Evolutionary conservation across 805 yeast species (phyloP).

Genomic region (Saturnispora dispora): DNA sequence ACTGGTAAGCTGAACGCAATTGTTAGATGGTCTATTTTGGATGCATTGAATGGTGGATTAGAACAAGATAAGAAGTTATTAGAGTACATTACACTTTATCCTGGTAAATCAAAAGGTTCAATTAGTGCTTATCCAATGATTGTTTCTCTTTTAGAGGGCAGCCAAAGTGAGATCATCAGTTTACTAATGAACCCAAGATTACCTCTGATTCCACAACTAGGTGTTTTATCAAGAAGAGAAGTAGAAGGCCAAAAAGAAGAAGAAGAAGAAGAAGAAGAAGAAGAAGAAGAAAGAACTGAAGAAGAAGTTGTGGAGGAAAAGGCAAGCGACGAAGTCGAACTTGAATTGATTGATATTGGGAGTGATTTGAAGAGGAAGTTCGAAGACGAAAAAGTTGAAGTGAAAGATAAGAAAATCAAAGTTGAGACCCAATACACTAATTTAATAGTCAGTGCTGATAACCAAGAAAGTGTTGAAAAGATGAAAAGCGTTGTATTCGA

Average conservation of each 20-base stretch:
- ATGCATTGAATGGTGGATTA: conserved; percentile 23
- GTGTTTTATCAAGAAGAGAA: conserved; percentile 5
- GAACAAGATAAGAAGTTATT: conserved; percentile 34
- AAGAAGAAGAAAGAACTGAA: conserved; percentile 12
- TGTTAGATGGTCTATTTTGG: conserved; percentile 35
- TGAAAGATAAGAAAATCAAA: conserved; percentile 1
- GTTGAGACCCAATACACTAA: conserved; percentile 10
- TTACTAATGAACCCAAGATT: conserved; percentile 67
- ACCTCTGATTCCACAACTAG: conserved; percentile 35
- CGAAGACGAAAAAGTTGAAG: conserved; percentile 12
- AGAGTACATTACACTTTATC: conserved; percentile 53
- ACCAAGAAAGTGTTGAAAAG: conserved; percentile 3
- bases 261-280: conserved; percentile 9
- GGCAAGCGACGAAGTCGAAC: not conserved
- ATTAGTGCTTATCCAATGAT: conserved; percentile 68
- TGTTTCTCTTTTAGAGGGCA: conserved; percentile 29
- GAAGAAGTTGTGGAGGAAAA: conserved; percentile 15
- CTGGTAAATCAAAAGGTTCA: conserved; percentile 46
- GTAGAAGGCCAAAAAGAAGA: not conserved
- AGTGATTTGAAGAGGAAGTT: conserved; percentile 10
- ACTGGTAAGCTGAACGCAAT: conserved; percentile 56
- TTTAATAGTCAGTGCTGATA: conserved; percentile 14
- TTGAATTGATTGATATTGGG: conserved; percentile 8
- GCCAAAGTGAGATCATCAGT: conserved; percentile 43
- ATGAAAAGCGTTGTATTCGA: conserved; percentile 7